These are phyloP conservation scores for Grosmannia serpens DNA, from an alignment of 2,329 filamentous ascomycete genomes.

Conservation along the genomic window DNA sequence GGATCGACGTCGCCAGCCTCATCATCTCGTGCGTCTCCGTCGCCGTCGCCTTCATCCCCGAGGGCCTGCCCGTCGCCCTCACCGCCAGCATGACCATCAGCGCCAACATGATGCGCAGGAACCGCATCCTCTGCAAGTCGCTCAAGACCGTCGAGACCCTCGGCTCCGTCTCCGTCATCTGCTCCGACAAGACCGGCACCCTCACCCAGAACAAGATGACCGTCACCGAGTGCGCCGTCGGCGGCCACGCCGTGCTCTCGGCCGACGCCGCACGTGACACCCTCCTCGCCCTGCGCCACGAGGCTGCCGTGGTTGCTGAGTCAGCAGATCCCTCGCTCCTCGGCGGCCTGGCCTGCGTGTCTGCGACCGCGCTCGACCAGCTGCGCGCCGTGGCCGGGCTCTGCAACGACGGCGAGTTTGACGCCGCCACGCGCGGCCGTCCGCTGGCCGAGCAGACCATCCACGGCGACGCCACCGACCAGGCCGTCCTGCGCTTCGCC, in stretches of 20 bases:
- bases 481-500: slow-evolving; percentile 61
- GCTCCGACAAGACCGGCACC: slow-evolving; percentile 68
- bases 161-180: slow-evolving; percentile 61
- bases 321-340: slow-evolving; percentile 1
- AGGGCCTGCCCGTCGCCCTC: slow-evolving; percentile 59
- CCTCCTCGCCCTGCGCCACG: slow-evolving; percentile 17
- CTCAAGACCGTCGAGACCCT: slow-evolving; percentile 69
- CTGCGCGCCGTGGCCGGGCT: slow-evolving; percentile 51
- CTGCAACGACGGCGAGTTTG: slow-evolving; percentile 68
- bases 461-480: slow-evolving; percentile 66
- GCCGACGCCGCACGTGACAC: slow-evolving; percentile 37
- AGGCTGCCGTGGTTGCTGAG: slow-evolving; percentile 3
- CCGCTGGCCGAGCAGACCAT: slow-evolving; percentile 52
- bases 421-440: slow-evolving; percentile 47
- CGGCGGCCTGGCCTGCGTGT: slow-evolving; percentile 13
- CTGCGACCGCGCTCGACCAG: slow-evolving; percentile 34
- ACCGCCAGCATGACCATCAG: slow-evolving; percentile 64
- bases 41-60: slow-evolving; percentile 65
- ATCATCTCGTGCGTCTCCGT: slow-evolving; percentile 65
- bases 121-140: slow-evolving; percentile 70
- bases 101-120: slow-evolving; percentile 64
- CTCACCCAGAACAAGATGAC: slow-evolving; percentile 62
- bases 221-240: slow-evolving; percentile 57
- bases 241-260: slow-evolving; percentile 36
- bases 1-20: slow-evolving; percentile 60